Percentiles rank a stretch among this genome's conserved stretches.
These are phyloP conservation scores for Hypoxylon sp. DNA, from an alignment of 2,329 filamentous ascomycete genomes.

Conservation along the genomic window DNA sequence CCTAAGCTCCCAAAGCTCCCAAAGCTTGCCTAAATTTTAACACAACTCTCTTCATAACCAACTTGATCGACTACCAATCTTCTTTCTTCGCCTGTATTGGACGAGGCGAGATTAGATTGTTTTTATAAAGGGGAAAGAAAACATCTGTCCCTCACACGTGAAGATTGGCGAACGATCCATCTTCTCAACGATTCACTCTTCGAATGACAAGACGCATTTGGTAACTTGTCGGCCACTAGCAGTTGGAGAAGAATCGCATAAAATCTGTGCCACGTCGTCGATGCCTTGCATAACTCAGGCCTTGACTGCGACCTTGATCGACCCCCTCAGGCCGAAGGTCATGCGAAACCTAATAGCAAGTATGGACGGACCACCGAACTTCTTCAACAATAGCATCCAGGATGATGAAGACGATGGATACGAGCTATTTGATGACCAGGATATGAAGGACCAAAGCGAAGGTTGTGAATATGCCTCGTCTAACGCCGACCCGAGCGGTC, in stretches of 20 bases:
- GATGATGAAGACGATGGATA: constrained; percentile 44
- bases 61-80: constrained; percentile 11
- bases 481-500: constrained; percentile 30
- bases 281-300: constrained; percentile 24
- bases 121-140: too few relatives aligned
- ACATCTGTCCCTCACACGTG: constrained; percentile 10
- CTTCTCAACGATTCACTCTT: constrained; percentile 1
- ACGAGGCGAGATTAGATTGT: too few relatives aligned
- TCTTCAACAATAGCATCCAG: constrained; percentile 45
- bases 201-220: constrained; percentile 24
- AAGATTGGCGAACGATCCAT: constrained; percentile 11
- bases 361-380: constrained; percentile 49
- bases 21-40: constrained; percentile 28
- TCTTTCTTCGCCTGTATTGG: neutral
- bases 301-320: constrained; percentile 9
- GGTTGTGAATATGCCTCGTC: constrained; percentile 36
- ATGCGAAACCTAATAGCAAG: constrained; percentile 15
- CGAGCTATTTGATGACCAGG: constrained; percentile 43
- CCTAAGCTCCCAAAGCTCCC: constrained; percentile 9
- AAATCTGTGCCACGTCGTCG: constrained; percentile 6
- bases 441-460: constrained; percentile 25
- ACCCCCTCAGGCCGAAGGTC: constrained; percentile 5
- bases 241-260: constrained; percentile 1
- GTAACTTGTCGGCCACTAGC: neutral
- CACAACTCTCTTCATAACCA: constrained; percentile 12